Base-by-base conservation (phyloP, 2,329 filamentous ascomycete species). In the Aspergillus japonicus region DNA sequence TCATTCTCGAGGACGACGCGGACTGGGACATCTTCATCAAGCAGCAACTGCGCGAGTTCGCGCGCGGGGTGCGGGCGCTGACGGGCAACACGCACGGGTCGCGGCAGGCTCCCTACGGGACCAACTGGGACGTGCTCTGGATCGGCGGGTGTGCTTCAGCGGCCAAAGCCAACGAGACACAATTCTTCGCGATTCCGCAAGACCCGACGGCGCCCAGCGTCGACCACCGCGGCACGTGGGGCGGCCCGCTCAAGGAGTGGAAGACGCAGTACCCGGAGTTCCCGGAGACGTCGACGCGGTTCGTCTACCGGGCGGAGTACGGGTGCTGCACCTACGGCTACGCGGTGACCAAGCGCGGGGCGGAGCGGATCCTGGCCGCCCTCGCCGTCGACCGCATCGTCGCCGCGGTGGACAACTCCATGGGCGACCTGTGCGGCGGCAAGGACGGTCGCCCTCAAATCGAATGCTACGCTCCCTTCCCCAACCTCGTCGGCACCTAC, bases 21-120 rank as follows among this genome's bases (percentile, higher is more conserved):
- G 83, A 86, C 70, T 86, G 84, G 84, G 84, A 86, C 58, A 69
- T 85, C 12, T 73, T 77, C 0, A 68, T 86, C 24, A 81, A 81
- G 33, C 54, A 70, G 0, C 83, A 86, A 64, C 75, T 85, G 16
- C 73, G 72, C 10, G 71, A 72, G 39, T 75, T 76, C 26, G 74
- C 74, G 3, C 61, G 67, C 47, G 71, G 68, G 0, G 64, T 73
- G 1, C 68, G 73, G 16, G 65, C 66, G 12, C 65, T 77, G 16
- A 68, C 69, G 49, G 66, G 69, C 53, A 68, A 69, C 24, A 68
- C 66, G 11, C 67, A 66, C 24, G 57, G 61, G 14, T 63, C 64
- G 26, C 62, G 68, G 44, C 47, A 54, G 11, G 80, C 79, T 1
- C 80, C 82, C 0, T 85, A 83, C 56, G 81, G 82, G n/a, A 78